Percentiles rank a stretch among this genome's conserved stretches.
Evolutionary conservation across 306 rosid species (phyloP).

Genomic region (Cicer judaicum): DNA sequence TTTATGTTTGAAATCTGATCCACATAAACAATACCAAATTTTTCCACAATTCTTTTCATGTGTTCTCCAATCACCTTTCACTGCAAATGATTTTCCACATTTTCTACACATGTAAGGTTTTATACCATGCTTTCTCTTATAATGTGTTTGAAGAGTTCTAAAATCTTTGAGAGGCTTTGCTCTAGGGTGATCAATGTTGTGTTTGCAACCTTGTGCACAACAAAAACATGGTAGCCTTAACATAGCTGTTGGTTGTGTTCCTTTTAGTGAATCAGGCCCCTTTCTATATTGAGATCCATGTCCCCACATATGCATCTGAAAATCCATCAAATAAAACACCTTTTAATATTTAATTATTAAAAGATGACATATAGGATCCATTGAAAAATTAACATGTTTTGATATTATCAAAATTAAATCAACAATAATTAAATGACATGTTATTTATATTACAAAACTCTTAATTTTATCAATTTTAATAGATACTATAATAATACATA

Average conservation of each 20-base stretch:
- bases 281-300: conserved; percentile 80
- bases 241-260: conserved; percentile 69
- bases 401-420: too few relatives aligned
- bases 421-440: too few relatives aligned
- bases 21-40: conserved; percentile 73
- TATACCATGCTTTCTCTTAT: conserved; percentile 75
- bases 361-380: too few relatives aligned
- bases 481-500: too few relatives aligned
- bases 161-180: conserved; percentile 74
- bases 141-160: conserved; percentile 80
- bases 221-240: conserved; percentile 70
- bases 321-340: not conserved
- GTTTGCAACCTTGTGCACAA: conserved; percentile 70
- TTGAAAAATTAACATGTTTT: too few relatives aligned
- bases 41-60: conserved; percentile 83
- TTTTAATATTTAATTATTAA: not conserved
- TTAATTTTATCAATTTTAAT: too few relatives aligned
- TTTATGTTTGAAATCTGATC: conserved; percentile 75
- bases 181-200: conserved; percentile 71
- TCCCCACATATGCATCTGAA: conserved; percentile 87
- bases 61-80: conserved; percentile 83
- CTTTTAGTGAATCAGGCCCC: conserved; percentile 64
- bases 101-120: conserved; percentile 68
- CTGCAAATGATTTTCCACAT: conserved; percentile 71
- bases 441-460: too few relatives aligned